Evolutionary conservation across 257 asterid genomes (phyloP).

Genomic region (Lycium barbarum): DNA sequence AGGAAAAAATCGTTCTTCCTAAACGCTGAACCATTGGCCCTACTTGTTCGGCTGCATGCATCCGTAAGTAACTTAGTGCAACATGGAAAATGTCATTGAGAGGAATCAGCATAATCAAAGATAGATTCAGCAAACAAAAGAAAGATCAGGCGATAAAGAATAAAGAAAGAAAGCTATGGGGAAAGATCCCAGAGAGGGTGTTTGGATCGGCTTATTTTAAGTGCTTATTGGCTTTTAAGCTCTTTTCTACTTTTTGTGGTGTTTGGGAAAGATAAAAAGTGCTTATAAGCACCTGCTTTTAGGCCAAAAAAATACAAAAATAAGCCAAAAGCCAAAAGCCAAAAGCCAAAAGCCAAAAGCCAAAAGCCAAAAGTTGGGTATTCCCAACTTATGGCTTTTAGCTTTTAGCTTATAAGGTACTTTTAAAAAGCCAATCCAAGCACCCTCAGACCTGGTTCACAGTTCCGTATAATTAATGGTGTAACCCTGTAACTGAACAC

Average conservation of each 20-base stretch:
- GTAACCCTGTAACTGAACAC: slow-evolving; percentile 1
- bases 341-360: too few species aligned
- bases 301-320: too few species aligned
- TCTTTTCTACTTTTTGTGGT: too few species aligned
- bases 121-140: neutral
- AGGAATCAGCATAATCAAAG: neutral
- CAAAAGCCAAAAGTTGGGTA: too few species aligned
- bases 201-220: too few species aligned
- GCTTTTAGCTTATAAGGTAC: too few species aligned
- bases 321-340: too few species aligned
- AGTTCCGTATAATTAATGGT: neutral
- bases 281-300: too few species aligned
- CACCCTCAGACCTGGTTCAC: neutral
- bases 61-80: neutral
- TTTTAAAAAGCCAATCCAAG: too few species aligned
- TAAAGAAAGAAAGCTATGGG: neutral
- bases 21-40: neutral
- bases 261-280: too few species aligned
- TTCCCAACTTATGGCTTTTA: too few species aligned
- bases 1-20: slow-evolving; percentile 4
- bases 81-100: neutral
- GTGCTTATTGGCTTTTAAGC: too few species aligned
- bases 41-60: neutral
- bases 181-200: neutral
- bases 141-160: slow-evolving; percentile 1